Base-by-base conservation (phyloP, 352 stramenopile genomes). In the Globisporangium sylvaticum region DNA sequence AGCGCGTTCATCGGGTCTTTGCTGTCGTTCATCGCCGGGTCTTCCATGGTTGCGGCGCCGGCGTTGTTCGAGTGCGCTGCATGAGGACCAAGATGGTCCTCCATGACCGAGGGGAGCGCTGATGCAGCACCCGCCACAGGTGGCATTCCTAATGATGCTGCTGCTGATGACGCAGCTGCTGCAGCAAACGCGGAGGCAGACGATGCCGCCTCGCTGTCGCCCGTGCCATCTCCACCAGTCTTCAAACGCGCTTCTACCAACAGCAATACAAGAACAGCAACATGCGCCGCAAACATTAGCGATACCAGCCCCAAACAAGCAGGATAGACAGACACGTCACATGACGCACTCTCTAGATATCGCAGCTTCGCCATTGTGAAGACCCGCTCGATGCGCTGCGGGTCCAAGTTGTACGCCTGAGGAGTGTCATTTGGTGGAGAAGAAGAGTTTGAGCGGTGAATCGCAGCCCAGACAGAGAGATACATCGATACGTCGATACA, bases 1-100 rank as follows among this genome's bases (percentile, higher is more conserved):
- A 91, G 66, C 22, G 83, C 83, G 4, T 88, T 87, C 75, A 87
- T 86, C 48, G 70, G 73, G 62, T 89, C 75, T 57, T 80, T 79
- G 7, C 64, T 55, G 22, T 62, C 68, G 27, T 64, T 68, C 24
- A 71, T n/a, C 25, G 27, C 42, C 20, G 58, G 24, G 4, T 70
- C 57, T 9, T 75, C 67, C 6, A 44, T 52, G 6, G 71, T 58
- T 10, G 60, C 8, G 29, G 62, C 66, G 0, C 55, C 14, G 8
- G 29, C 10, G 9, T 14, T 42, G 9, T 14, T 42, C 27, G 18
- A 31, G 9, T 39, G n/a, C 14, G 58, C 27, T 15, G 58, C 15
- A 14, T 53, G 58, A n/a, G 3, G 39, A 18, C 15, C 31, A 20
- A 64, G 22, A n/a, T 64, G 48, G 25, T 61, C 50, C 14, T 58